Base-by-base conservation (phyloP, 2,329 filamentous ascomycete species). In the Penicillium sp. region DNA sequence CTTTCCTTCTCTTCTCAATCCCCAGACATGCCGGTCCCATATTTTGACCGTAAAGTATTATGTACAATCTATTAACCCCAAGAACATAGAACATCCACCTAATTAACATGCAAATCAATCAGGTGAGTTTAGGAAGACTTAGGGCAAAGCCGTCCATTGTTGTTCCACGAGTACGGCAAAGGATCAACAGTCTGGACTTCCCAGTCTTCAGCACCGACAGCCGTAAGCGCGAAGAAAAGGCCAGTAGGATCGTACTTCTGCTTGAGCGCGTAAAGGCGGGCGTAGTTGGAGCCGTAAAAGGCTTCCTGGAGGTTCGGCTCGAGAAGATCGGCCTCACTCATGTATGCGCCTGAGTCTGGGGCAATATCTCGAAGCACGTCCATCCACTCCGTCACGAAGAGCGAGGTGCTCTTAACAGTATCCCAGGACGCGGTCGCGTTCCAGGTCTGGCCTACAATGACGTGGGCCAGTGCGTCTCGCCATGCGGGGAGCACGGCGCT, bases 401-500 rank as follows among this genome's bases (percentile, higher is more conserved):
- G 37, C 1, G 59, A 58, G 6, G 46, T 45, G 21, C 43, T 46
- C n/a, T 58, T 10, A 2, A 65, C 28, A 5, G 49, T 51, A 3
- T 44, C 54, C 62, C 62, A 63, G 24, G 31, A 29, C 1, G 57
- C 48, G 11, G 55, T 58, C 7, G 47, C 51, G 10, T 57, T 65
- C 69, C 72, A 74, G 34, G 54, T 50, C 0, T 59, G 37, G 4
- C 64, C 60, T 18, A 71, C 64, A 23, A 68, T 67, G 36, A 75
- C 63, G 42, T 80, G 76, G 2, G 74, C 65, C 5, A 76, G 71
- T 9, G 73, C 71, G 57, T 77, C 77, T 45, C 77, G 71, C 57
- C 73, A 78, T 29, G 75, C 73, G 0, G 74, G 75, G 5, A 78
- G 51, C n/a, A 42, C 37, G 21, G 37, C 10, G 21, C 11, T 42